phyloP scores from a whole-genome alignment of 768 basidiomycete genomes.

The Naematelia aurantialba region DNA sequence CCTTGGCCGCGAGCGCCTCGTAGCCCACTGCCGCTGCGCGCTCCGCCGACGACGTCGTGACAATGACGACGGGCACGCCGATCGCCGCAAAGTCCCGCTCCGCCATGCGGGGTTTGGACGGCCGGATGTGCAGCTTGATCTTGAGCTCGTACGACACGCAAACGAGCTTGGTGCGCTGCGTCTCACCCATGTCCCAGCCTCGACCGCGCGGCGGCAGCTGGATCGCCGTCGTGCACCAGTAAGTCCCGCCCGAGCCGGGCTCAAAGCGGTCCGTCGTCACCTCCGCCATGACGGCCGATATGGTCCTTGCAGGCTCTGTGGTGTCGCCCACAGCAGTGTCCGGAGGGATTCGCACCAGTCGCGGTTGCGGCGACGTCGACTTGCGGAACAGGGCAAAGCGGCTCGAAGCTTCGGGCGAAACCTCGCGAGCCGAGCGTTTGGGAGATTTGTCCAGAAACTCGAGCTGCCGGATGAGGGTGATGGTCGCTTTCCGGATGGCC shows the following conservation, averaged over 20 bases:
- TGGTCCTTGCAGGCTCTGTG: neutral
- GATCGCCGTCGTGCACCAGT: constrained; percentile 21
- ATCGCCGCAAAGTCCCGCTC: constrained; percentile 22
- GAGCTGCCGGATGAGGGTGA: constrained; percentile 26
- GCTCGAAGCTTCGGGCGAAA: constrained; percentile 4
- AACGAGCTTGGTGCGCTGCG: constrained; percentile 25
- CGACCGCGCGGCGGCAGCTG: constrained; percentile 22
- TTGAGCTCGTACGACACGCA: constrained; percentile 22
- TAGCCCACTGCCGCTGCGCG: constrained; percentile 17
- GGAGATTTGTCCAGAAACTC: constrained; percentile 16
- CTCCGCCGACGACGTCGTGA: constrained; percentile 16
- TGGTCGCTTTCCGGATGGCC: constrained; percentile 22
- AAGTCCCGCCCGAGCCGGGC: constrained; percentile 19
- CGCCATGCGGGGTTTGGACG: constrained; percentile 9
- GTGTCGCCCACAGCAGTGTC: constrained; percentile 4
- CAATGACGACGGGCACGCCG: constrained; percentile 26
- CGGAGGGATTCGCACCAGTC: neutral
- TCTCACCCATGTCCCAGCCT: constrained; percentile 40
- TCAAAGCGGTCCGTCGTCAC: constrained; percentile 11
- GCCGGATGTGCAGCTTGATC: constrained; percentile 22
- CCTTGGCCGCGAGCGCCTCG: constrained; percentile 7
- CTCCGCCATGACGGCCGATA: constrained; percentile 19
- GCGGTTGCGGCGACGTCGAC: constrained; percentile 20
- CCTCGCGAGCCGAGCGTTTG: neutral
- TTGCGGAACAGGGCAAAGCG: constrained; percentile 17